Evolutionary conservation across 164 flowering plant species (phyloP).

Genomic region (Warburgia ugandensis): DNA sequence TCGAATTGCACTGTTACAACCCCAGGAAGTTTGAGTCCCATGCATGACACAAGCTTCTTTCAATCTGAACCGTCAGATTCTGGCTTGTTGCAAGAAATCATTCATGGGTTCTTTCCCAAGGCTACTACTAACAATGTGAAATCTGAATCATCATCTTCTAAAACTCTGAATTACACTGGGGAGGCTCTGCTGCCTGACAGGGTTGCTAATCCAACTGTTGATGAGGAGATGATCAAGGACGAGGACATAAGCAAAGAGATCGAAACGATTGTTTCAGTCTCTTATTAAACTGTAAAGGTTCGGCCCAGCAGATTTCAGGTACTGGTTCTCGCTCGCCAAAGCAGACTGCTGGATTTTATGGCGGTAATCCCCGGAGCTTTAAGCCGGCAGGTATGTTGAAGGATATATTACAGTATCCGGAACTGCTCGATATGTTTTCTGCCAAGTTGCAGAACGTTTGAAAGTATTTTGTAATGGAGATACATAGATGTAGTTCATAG

Average conservation of each 20-base stretch:
- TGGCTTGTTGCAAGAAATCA: conserved; percentile 58
- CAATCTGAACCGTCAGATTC: conserved; percentile 45
- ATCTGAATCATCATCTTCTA: background rate
- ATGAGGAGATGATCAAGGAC: too few species aligned
- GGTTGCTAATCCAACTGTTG: too few species aligned
- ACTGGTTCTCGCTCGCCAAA: background rate
- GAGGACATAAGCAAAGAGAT: too few species aligned
- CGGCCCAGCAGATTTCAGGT: too few species aligned
- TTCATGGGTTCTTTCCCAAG: conserved; percentile 56
- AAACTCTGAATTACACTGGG: background rate
- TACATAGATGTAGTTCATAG: too few species aligned
- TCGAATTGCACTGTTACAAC: background rate
- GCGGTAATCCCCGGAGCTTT: conserved; percentile 2
- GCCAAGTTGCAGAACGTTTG: conserved; percentile 38
- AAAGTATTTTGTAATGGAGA: too few species aligned
- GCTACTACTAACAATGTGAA: too few species aligned
- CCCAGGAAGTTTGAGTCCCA: background rate
- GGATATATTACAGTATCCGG: conserved; percentile 42
- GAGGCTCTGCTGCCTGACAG: background rate
- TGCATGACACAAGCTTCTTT: conserved; percentile 28
- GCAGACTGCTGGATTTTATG: background rate
- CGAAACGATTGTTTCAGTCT: too few species aligned
- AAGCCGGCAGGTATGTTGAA: conserved; percentile 20
- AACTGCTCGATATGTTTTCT: conserved; percentile 29
- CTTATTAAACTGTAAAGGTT: too few species aligned